Conservation (phyloP, 305 asterid genomes). For the Fraxinus nigra region DNA sequence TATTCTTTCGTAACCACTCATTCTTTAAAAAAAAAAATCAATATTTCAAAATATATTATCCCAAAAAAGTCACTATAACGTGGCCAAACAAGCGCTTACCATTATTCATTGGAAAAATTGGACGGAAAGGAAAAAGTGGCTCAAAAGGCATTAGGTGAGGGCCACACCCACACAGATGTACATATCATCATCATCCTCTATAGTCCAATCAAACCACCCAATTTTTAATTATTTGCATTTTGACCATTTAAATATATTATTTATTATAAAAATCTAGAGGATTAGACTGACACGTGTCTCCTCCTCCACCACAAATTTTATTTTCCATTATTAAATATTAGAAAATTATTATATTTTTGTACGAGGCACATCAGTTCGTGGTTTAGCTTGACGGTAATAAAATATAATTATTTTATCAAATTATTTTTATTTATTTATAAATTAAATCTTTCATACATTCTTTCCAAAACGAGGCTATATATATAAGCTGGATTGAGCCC, state of each 20-base stretch:
- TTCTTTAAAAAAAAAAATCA: too few relatives aligned
- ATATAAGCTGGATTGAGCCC: background rate
- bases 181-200: background rate
- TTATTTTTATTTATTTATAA: background rate
- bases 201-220: background rate
- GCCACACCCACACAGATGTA: background rate
- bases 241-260: background rate
- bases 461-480: background rate
- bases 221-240: background rate
- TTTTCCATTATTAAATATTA: background rate
- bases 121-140: background rate
- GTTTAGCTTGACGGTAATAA: background rate
- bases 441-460: too few relatives aligned
- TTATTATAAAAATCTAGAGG: background rate
- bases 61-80: background rate
- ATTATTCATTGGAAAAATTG: background rate
- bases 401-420: background rate
- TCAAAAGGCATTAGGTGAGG: background rate
- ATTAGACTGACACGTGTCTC: background rate
- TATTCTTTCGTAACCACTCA: too few relatives aligned
- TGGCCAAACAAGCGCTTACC: background rate
- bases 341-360: background rate
- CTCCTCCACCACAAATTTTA: background rate
- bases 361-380: background rate
- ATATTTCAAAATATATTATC: background rate